These are phyloP conservation scores for Parastagonospora avenae DNA, from an alignment of 2,329 filamentous ascomycete genomes.

Conservation along the genomic window DNA sequence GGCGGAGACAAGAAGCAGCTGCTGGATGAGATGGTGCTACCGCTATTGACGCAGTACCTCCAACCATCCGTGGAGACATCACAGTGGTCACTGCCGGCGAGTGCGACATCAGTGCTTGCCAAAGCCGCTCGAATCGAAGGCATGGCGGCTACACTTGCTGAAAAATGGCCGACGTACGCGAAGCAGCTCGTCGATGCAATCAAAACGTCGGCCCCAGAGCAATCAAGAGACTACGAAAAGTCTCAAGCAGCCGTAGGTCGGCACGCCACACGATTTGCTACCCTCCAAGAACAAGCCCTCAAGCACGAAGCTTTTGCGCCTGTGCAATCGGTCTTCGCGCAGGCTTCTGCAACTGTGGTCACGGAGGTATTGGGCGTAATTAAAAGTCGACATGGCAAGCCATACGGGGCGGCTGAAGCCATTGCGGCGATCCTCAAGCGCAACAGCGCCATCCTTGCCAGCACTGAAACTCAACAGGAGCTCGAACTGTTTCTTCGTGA, in stretches of 20 bases:
- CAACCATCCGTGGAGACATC: slow-evolving; percentile 51
- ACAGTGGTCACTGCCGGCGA: slow-evolving; percentile 58
- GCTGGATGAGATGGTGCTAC: slow-evolving; percentile 55
- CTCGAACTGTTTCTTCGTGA: slow-evolving; percentile 57
- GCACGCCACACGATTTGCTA: slow-evolving; percentile 69
- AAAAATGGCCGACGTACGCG: slow-evolving; percentile 68
- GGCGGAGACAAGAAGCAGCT: slow-evolving; percentile 56
- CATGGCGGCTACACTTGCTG: slow-evolving; percentile 56
- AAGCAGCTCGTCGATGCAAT: slow-evolving; percentile 68
- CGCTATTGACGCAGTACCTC: slow-evolving; percentile 61
- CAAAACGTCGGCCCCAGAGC: slow-evolving; percentile 77
- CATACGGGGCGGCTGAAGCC: slow-evolving; percentile 66
- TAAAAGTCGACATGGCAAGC: slow-evolving; percentile 64
- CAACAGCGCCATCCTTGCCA: slow-evolving; percentile 49
- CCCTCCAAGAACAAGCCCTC: slow-evolving; percentile 48
- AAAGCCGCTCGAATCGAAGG: slow-evolving; percentile 49
- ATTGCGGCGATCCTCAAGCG: slow-evolving; percentile 59
- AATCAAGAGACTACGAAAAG: slow-evolving; percentile 74
- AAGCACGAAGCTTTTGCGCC: slow-evolving; percentile 6
- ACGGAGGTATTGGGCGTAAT: slow-evolving; percentile 57
- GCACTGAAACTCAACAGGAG: slow-evolving; percentile 50
- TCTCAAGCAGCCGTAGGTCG: slow-evolving; percentile 73
- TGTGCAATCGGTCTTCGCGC: slow-evolving; percentile 26
- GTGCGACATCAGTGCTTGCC: slow-evolving; percentile 45
- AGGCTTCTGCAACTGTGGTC: slow-evolving; percentile 52